Conservation (phyloP, 176 grass and related monocot species). For the sorghum (Sorghum bicolor) region Sorghum_bicolor_NCBIv3 NC_012876.2:62648501-62649000, state of each 20-base stretch:
- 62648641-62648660: constrained; percentile 78
- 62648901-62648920: not conserved
- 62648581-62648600: not conserved
- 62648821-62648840: not conserved
- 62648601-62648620: constrained; percentile 16
- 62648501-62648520: constrained; percentile 86
- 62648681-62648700: constrained; percentile 65
- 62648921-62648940: not conserved
- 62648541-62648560: not conserved
- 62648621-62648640: constrained; percentile 51
- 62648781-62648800: not conserved
- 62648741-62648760: not conserved
- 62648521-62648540: constrained; percentile 84
- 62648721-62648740: not conserved
- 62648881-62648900: not conserved
- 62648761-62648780: too few relatives aligned
- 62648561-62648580: not conserved
- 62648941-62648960: constrained; percentile 6
- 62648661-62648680: constrained; percentile 47
- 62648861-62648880: not conserved
- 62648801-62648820: not conserved
- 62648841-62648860: constrained; percentile 1
- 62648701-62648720: constrained; percentile 78
- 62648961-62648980: not conserved
- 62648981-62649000: constrained; percentile 2